Conservation (phyloP, 169 alveolate genomes). For the Neospora caninum region DNA sequence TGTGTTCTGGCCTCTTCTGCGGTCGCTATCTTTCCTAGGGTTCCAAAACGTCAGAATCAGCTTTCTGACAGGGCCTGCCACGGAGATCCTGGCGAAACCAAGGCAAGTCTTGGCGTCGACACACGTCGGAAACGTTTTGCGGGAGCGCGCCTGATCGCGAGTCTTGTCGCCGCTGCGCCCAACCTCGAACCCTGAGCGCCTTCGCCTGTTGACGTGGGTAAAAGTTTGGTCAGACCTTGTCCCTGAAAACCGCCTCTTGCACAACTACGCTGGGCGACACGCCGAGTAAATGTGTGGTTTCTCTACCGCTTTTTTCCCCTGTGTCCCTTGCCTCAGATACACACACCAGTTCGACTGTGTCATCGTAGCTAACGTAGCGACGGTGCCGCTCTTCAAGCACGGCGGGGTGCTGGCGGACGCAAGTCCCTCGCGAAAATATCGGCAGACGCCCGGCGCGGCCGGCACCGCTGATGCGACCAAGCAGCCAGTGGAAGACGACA, state of each 20-base stretch:
- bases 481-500: too few species aligned
- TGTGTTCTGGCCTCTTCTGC: neutral
- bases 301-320: neutral
- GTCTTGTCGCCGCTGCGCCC: too few species aligned
- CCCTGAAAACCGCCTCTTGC: too few species aligned
- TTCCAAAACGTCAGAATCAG: conserved; percentile 5
- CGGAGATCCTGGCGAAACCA: neutral
- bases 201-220: too few species aligned
- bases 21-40: neutral
- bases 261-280: too few species aligned
- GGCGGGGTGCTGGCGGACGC: neutral
- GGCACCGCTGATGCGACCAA: too few species aligned
- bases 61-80: neutral
- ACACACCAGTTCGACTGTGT: neutral
- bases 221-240: too few species aligned
- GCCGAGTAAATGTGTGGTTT: too few species aligned
- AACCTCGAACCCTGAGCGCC: too few species aligned
- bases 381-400: neutral
- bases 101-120: neutral
- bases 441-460: too few species aligned
- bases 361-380: neutral
- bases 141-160: too few species aligned
- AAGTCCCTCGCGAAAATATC: neutral
- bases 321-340: conserved; percentile 8
- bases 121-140: too few species aligned